phyloP scores from a whole-genome alignment of 352 stramenopile genomes.

The Globisporangium cederbergense region DNA sequence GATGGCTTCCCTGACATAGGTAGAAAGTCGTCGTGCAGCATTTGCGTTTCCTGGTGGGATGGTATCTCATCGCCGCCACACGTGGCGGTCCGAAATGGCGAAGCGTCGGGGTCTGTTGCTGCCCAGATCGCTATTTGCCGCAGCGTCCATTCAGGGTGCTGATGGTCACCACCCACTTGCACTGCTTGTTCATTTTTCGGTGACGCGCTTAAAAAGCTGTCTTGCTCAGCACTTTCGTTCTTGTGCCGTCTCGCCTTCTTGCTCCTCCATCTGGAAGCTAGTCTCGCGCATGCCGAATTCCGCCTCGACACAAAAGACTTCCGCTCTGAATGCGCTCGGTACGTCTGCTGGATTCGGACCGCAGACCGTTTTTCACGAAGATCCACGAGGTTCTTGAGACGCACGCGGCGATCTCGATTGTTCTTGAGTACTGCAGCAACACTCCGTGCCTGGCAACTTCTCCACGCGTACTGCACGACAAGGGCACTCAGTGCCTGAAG shows the following conservation, averaged over 20 bases:
- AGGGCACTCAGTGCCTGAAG: not conserved
- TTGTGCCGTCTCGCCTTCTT: not conserved
- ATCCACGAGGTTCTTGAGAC: not conserved
- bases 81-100: not conserved
- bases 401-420: not conserved
- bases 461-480: slow-evolving; percentile 1
- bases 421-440: not conserved
- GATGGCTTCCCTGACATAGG: not conserved
- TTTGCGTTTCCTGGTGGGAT: too few species aligned
- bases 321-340: not conserved
- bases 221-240: too few species aligned
- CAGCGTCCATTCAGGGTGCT: not conserved
- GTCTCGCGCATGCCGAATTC: not conserved
- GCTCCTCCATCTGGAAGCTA: not conserved
- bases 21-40: too few species aligned
- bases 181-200: not conserved
- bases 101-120: not conserved
- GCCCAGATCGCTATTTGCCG: not conserved
- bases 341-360: not conserved
- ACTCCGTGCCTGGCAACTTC: not conserved
- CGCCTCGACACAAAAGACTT: not conserved
- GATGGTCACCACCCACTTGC: not conserved
- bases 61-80: too few species aligned
- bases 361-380: not conserved
- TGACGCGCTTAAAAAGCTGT: not conserved